Conservation (phyloP, 1,284 basidiomycete genomes). For the Trametes polyzona region DNA sequence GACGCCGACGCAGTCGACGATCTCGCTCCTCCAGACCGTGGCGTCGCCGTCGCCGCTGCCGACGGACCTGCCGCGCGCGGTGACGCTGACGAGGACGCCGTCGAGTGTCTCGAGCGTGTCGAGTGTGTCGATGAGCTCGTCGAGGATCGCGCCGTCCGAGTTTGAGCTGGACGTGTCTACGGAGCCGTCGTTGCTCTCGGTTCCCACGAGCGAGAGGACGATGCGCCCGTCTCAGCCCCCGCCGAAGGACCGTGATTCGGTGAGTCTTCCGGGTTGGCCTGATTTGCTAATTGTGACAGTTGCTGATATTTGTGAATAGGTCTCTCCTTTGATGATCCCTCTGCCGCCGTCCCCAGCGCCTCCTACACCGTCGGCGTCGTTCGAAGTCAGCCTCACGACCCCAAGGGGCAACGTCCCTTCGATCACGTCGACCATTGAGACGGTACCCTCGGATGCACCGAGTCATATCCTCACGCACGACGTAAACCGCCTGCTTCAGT, state of each 20-base stretch:
- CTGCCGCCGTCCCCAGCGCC: slow-evolving; percentile 43
- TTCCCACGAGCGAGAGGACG: slow-evolving; percentile 17
- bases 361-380: slow-evolving; percentile 44
- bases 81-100: slow-evolving; percentile 39
- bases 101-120: slow-evolving; percentile 47
- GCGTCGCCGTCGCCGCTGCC: slow-evolving; percentile 34
- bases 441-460: slow-evolving; percentile 45
- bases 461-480: slow-evolving; percentile 61
- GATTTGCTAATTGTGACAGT: neutral
- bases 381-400: slow-evolving; percentile 64
- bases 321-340: slow-evolving; percentile 40
- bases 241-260: slow-evolving; percentile 36
- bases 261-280: slow-evolving; percentile 34
- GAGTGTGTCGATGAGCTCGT: slow-evolving; percentile 43
- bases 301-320: slow-evolving; percentile 26
- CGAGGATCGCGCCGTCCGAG: slow-evolving; percentile 40
- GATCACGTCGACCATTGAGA: slow-evolving; percentile 56
- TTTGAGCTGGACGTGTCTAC: slow-evolving; percentile 47
- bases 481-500: slow-evolving; percentile 65
- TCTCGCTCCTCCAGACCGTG: slow-evolving; percentile 34
- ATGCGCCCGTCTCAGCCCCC: slow-evolving; percentile 12
- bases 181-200: slow-evolving; percentile 59
- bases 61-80: slow-evolving; percentile 21
- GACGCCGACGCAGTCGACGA: slow-evolving; percentile 35
- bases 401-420: slow-evolving; percentile 65